Base-by-base conservation (phyloP, 1,284 basidiomycete species). In the Malassezia globosa region DNA sequence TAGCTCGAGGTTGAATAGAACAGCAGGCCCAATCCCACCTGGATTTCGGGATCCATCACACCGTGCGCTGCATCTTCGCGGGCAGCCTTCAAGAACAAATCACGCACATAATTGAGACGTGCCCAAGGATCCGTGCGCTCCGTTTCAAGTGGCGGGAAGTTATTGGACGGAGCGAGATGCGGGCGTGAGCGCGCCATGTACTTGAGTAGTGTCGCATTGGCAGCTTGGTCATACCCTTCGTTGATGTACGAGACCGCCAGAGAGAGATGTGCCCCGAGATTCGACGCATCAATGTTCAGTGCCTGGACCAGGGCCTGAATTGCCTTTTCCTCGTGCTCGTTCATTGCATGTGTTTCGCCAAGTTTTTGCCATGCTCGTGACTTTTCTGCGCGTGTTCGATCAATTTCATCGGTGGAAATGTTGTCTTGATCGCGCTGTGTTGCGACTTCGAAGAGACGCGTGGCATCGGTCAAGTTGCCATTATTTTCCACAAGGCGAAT, bases 211-310 rank as follows among this genome's bases (percentile, higher is more conserved):
- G 85, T 89, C 1, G 82, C 76, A 64, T 95, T 82, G 1, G 92
- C 85, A 1, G 83, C 88, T 6, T 84, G 78, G 64, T 97, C 92
- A 66, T 84, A 84, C 0, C 82, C 82, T 75, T 99, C 94, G 69
- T 99, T 99, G 39, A 90, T 95, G 73, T 88, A 97, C 4, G 87
- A 88, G 59, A 96, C 92, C 3, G 94, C 90, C 16, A 97, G 79
- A 19, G 66, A 61, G 61, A 54, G 48, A 33, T 42, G 61, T 1
- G 58, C 66, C 44, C 77, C 34, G 85, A 77, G 4, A 83, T 87
- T 51, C 81, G 82, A 81, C 45, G 81, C 76, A 54, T 85, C 79
- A 73, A 92, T 82, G 49, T 83, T 56, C 51, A 71, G 59, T 21
- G 67, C 65, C 49, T 68, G 59, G 78, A 78, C 77, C 42, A 79